phyloP scores from a whole-genome alignment of 2,329 filamentous ascomycete species.

The Elsinoe ampelina region DNA sequence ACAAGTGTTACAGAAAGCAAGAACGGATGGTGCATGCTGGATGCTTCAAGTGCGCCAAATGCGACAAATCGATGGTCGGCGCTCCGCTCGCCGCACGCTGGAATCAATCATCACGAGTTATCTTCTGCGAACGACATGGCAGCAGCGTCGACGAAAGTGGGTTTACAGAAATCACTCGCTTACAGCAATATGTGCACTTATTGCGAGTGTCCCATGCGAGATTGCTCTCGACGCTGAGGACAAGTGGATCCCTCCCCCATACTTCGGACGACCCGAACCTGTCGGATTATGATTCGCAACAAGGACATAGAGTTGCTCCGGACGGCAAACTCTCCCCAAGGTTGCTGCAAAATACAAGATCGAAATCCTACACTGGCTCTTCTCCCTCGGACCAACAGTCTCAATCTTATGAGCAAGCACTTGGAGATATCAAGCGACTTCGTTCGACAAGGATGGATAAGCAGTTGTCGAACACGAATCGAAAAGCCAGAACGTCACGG shows the following conservation, averaged over 20 bases:
- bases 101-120: slow-evolving; percentile 56
- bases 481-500: slow-evolving; percentile 78
- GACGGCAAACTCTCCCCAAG: slow-evolving; percentile 37
- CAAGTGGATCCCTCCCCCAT: slow-evolving; percentile 69
- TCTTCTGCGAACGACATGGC: slow-evolving; percentile 52
- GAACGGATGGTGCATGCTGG: slow-evolving; percentile 74
- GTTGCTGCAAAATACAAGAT: slow-evolving; percentile 54
- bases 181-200: slow-evolving; percentile 91
- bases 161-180: slow-evolving; percentile 69
- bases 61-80: slow-evolving; percentile 62
- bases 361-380: slow-evolving; percentile 62
- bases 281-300: slow-evolving; percentile 56
- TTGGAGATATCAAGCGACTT: slow-evolving; percentile 86
- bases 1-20: slow-evolving; percentile 72
- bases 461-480: slow-evolving; percentile 84
- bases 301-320: slow-evolving; percentile 49
- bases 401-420: slow-evolving; percentile 85
- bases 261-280: slow-evolving; percentile 63
- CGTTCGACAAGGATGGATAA: slow-evolving; percentile 91
- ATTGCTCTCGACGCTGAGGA: slow-evolving; percentile 76
- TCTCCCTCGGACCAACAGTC: slow-evolving; percentile 44
- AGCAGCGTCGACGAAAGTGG: slow-evolving; percentile 46
- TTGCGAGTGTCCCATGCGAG: slow-evolving; percentile 84
- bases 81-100: slow-evolving; percentile 61
- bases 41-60: slow-evolving; percentile 64